These are phyloP conservation scores for Monilinia fructicola DNA, from an alignment of 2,329 filamentous ascomycete species.

Conservation along the genomic window DNA sequence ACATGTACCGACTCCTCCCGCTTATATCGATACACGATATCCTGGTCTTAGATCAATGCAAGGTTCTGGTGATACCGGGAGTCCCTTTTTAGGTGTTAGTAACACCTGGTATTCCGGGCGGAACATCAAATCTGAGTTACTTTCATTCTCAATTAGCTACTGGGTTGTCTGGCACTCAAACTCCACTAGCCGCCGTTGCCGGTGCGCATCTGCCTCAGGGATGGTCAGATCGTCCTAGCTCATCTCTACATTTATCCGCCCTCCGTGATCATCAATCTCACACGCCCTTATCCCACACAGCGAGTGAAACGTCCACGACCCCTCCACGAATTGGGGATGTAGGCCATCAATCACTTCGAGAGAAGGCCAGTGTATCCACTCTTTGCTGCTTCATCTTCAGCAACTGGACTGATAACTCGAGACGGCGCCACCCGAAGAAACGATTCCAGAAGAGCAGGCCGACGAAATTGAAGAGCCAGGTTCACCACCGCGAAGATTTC, in stretches of 20 bases:
- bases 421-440: constrained; percentile 45
- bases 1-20: constrained; percentile 31
- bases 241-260: constrained; percentile 29
- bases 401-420: constrained; percentile 58
- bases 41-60: constrained; percentile 38
- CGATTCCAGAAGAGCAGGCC: constrained; percentile 37
- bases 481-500: constrained; percentile 53
- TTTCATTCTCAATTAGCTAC: constrained; percentile 75
- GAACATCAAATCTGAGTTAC: constrained; percentile 75
- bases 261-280: constrained; percentile 32
- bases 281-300: constrained; percentile 26
- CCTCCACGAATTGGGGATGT: constrained; percentile 44
- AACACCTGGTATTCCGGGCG: constrained; percentile 67
- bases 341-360: constrained; percentile 45
- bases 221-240: constrained; percentile 44
- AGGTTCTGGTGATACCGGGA: constrained; percentile 48
- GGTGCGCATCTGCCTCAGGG: constrained; percentile 62
- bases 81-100: constrained; percentile 58
- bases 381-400: constrained; percentile 56
- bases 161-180: constrained; percentile 72
- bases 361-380: constrained; percentile 63
- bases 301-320: constrained; percentile 39
- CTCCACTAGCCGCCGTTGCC: constrained; percentile 75
- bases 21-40: constrained; percentile 46
- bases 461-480: constrained; percentile 37